A percentile compares a stretch with the other conserved stretches of the same genome.
phyloP scores from a whole-genome alignment of 2,329 filamentous ascomycete genomes.

The Penicillium sp. region DNA sequence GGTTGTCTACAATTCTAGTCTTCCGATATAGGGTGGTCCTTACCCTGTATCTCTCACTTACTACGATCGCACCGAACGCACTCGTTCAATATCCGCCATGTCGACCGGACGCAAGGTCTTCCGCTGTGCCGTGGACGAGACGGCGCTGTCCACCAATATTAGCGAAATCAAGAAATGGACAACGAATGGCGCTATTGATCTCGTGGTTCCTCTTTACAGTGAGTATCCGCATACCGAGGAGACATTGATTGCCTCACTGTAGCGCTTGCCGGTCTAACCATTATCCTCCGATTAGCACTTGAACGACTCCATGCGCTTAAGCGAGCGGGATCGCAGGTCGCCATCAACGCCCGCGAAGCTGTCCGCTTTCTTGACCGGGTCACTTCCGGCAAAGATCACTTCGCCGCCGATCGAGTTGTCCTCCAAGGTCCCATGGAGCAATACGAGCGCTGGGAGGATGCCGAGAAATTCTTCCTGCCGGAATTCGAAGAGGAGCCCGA shows the following conservation, averaged over 20 bases:
- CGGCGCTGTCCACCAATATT: conserved; percentile 51
- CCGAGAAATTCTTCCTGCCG: conserved; percentile 45
- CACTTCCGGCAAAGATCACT: conserved; percentile 47
- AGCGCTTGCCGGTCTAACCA: conserved; percentile 12
- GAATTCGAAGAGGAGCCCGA: conserved; percentile 44
- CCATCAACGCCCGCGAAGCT: conserved; percentile 51
- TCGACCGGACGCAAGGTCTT: conserved; percentile 46
- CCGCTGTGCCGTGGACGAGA: conserved; percentile 54
- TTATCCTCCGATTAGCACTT: conserved; percentile 36
- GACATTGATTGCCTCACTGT: not conserved
- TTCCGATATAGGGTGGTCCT: conserved; percentile 29
- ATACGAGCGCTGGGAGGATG: conserved; percentile 47
- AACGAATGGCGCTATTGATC: conserved; percentile 47
- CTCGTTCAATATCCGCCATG: conserved; percentile 29
- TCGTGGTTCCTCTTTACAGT: conserved; percentile 54
- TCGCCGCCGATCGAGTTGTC: conserved; percentile 42
- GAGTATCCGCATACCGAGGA: conserved; percentile 18
- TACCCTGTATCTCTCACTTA: conserved; percentile 13
- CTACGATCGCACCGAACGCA: conserved; percentile 4
- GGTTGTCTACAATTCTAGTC: conserved; percentile 29
- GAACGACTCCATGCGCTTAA: conserved; percentile 47
- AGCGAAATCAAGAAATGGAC: conserved; percentile 54
- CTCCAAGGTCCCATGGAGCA: conserved; percentile 52
- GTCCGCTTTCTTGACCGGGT: conserved; percentile 52
- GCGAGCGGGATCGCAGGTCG: conserved; percentile 45